These are phyloP conservation scores for Pleurotus giganteus DNA, from an alignment of 768 basidiomycete genomes.

Conservation along the genomic window DNA sequence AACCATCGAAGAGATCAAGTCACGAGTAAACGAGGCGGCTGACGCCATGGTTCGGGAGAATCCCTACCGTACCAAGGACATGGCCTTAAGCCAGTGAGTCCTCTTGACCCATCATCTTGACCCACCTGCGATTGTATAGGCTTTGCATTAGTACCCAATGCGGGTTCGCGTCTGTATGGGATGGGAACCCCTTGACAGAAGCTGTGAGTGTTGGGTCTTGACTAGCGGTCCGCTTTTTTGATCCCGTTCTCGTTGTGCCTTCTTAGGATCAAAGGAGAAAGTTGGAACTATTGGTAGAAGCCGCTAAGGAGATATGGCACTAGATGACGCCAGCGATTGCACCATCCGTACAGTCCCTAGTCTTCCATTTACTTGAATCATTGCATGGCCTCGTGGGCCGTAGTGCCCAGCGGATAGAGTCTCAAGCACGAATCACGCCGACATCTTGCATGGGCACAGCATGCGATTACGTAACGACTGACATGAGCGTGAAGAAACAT, in stretches of 20 bases:
- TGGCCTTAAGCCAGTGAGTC: slow-evolving; percentile 51
- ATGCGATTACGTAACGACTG: background rate
- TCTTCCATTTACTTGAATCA: too few species aligned
- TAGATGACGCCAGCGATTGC: too few species aligned
- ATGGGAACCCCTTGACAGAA: slow-evolving; percentile 55
- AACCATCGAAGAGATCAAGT: slow-evolving; percentile 44
- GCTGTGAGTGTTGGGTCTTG: slow-evolving; percentile 27
- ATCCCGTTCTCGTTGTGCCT: background rate
- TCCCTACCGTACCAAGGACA: slow-evolving; percentile 41
- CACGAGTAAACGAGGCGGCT: slow-evolving; percentile 52
- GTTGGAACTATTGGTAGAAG: slow-evolving; percentile 39
- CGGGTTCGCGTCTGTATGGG: slow-evolving; percentile 58
- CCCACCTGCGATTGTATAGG: slow-evolving; percentile 24
- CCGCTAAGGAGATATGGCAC: slow-evolving; percentile 48
- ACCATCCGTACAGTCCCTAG: too few species aligned
- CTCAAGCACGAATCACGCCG: too few species aligned
- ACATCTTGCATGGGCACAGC: background rate
- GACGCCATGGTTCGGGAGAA: slow-evolving; percentile 43
- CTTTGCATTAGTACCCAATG: slow-evolving; percentile 63
- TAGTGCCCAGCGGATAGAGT: too few species aligned
- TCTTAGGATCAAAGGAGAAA: slow-evolving; percentile 49
- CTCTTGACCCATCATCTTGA: slow-evolving; percentile 2
- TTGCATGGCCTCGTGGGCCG: too few species aligned
- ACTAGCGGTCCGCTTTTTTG: too few species aligned
- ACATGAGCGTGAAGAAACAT: background rate